phyloP scores from a whole-genome alignment of 164 flowering plant genomes.

The Vitis amurensis region DNA sequence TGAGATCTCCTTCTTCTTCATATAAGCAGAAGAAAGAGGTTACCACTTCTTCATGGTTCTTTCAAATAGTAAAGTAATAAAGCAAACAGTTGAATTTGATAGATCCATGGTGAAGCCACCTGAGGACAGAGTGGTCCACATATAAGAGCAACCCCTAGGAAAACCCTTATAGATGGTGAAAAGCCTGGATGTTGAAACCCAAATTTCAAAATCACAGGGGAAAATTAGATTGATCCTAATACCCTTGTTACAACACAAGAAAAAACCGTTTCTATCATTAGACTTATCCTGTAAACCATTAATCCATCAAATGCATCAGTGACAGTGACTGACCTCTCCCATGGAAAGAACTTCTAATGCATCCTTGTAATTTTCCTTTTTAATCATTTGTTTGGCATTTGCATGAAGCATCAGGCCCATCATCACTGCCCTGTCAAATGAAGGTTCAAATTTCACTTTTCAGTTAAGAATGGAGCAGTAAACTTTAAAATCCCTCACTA shows the following conservation, averaged over 20 bases:
- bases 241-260: not conserved
- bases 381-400: constrained; percentile 66
- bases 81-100: too few relatives aligned
- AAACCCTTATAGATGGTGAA: too few relatives aligned
- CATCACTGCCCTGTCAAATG: constrained; percentile 72
- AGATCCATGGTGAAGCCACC: not conserved
- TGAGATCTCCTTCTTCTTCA: not conserved
- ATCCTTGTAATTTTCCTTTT: constrained; percentile 58
- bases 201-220: not conserved
- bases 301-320: not conserved
- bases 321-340: constrained; percentile 75
- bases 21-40: too few relatives aligned
- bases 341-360: constrained; percentile 88
- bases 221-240: not conserved
- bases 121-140: not conserved
- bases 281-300: too few relatives aligned
- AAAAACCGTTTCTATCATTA: not conserved
- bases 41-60: too few relatives aligned
- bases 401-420: constrained; percentile 96
- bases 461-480: not conserved
- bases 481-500: not conserved
- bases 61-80: too few relatives aligned
- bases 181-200: not conserved
- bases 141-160: not conserved
- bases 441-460: not conserved